These are phyloP conservation scores for Pseudonitzschia multiseries DNA, from an alignment of 108 stramenopile species.

Conservation along the genomic window DNA sequence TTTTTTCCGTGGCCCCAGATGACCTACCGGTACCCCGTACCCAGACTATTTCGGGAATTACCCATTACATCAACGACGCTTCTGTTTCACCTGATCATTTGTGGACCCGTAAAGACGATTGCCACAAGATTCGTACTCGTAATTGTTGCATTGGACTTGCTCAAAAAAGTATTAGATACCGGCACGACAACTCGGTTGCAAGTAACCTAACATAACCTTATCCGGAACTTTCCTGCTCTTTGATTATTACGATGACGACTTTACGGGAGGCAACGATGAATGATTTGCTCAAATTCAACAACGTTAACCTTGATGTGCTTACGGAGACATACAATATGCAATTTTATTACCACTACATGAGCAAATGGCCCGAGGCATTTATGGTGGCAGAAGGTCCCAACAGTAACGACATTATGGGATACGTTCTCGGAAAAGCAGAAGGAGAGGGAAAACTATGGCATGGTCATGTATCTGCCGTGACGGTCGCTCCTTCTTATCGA, in stretches of 20 bases:
- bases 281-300: slow-evolving; percentile 97
- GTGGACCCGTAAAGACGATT: too few species aligned
- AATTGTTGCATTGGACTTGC: too few species aligned
- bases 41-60: too few species aligned
- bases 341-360: slow-evolving; percentile 90
- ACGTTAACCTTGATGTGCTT: slow-evolving; percentile 92
- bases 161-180: too few species aligned
- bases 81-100: too few species aligned
- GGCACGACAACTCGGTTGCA: too few species aligned
- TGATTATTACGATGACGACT: slow-evolving; percentile 69
- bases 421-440: slow-evolving; percentile 89
- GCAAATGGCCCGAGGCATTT: slow-evolving; percentile 95
- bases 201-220: not conserved
- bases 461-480: slow-evolving; percentile 98
- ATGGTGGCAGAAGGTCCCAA: slow-evolving; percentile 76
- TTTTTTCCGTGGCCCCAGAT: too few species aligned
- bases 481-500: slow-evolving; percentile 91
- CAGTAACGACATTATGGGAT: slow-evolving; percentile 76
- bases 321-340: slow-evolving; percentile 91
- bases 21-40: too few species aligned
- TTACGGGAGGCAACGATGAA: slow-evolving; percentile 85
- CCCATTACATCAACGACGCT: too few species aligned
- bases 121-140: too few species aligned
- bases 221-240: not conserved
- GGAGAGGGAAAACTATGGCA: slow-evolving; percentile 95